These are phyloP conservation scores for Chlorencoelia australis DNA, from an alignment of 2,329 filamentous ascomycete species.

Conservation along the genomic window DNA sequence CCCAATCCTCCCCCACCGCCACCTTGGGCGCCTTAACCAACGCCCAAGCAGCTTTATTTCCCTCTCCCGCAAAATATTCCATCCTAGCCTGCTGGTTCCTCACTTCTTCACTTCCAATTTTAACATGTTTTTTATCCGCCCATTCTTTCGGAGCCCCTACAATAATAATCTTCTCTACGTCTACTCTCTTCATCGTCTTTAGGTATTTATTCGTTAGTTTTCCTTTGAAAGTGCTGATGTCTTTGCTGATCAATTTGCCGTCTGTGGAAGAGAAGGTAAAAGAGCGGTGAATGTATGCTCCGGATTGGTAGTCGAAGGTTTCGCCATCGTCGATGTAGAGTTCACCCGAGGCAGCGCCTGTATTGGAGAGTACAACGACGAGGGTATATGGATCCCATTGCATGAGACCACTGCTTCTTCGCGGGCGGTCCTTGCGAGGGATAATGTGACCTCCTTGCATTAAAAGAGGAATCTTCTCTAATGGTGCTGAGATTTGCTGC, in stretches of 20 bases:
- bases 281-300: constrained; percentile 77
- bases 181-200: constrained; percentile 67
- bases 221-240: constrained; percentile 47
- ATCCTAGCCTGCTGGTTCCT: too few species aligned
- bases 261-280: constrained; percentile 54
- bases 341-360: constrained; percentile 66
- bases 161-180: constrained; percentile 74
- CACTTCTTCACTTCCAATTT: constrained; percentile 40
- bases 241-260: constrained; percentile 55
- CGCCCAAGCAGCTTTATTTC: constrained; percentile 49
- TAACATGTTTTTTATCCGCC: constrained; percentile 52
- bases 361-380: constrained; percentile 60
- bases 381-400: constrained; percentile 91
- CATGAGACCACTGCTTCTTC: constrained; percentile 82
- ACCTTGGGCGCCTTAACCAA: constrained; percentile 54
- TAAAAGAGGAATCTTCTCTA: constrained; percentile 79
- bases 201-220: constrained; percentile 63
- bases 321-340: constrained; percentile 93
- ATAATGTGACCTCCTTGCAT: constrained; percentile 93
- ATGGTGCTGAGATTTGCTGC: constrained; percentile 59
- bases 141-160: constrained; percentile 69
- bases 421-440: constrained; percentile 76
- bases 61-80: constrained; percentile 44
- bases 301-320: constrained; percentile 75
- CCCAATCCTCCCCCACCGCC: constrained; percentile 54